Evolutionary conservation across 306 rosid genomes (phyloP).

Genomic region (Lathyrus aphaca): DNA sequence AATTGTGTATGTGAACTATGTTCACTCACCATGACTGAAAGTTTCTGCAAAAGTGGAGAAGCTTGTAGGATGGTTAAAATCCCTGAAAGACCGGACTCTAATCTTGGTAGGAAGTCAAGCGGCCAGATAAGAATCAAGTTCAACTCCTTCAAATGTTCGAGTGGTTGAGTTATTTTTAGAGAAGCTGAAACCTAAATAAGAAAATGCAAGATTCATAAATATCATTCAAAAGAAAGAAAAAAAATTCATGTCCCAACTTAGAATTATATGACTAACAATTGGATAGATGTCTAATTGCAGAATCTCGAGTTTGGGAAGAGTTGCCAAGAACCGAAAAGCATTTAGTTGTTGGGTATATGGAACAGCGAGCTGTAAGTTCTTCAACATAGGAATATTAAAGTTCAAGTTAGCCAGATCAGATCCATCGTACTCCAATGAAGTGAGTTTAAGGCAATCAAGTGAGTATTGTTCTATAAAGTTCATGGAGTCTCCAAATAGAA

Average conservation of each 20-base stretch:
- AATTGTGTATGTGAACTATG: not conserved
- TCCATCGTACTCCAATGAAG: not conserved
- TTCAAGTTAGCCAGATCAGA: not conserved
- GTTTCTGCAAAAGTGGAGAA: conserved; percentile 1
- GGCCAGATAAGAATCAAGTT: not conserved
- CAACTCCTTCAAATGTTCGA: conserved; percentile 14
- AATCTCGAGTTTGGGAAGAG: conserved; percentile 26
- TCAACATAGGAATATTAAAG: not conserved
- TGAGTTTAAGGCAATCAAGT: conserved; percentile 14
- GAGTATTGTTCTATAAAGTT: not conserved
- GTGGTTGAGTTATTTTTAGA: too few relatives aligned
- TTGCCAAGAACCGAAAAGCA: not conserved
- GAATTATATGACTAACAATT: not conserved
- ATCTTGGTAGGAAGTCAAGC: not conserved
- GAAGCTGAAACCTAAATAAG: not conserved
- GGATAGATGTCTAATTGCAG: not conserved
- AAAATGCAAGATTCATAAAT: not conserved
- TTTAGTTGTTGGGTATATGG: not conserved
- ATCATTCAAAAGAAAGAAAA: not conserved
- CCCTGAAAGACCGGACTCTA: not conserved
- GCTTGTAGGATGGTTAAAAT: conserved; percentile 16
- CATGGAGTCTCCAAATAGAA: rapidly evolving
- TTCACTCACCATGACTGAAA: conserved; percentile 2
- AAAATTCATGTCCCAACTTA: not conserved
- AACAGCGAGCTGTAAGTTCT: not conserved